phyloP scores from a whole-genome alignment of 1,139 yeast genomes.

The Pichia sp. region DNA sequence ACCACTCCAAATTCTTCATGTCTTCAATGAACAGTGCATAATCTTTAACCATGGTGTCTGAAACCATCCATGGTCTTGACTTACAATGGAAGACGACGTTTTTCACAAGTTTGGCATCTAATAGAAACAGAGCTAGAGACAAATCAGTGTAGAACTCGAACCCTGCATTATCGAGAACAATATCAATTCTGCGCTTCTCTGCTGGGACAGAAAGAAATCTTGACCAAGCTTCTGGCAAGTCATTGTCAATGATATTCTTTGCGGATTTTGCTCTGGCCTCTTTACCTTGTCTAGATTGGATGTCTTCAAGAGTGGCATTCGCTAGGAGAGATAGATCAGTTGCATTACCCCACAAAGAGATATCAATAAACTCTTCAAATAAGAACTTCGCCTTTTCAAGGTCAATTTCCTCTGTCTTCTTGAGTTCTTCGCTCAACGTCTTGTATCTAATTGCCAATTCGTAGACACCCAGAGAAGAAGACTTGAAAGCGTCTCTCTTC shows the following conservation, averaged over 20 bases:
- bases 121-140: slow-evolving; percentile 61
- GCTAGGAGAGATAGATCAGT: slow-evolving; percentile 88
- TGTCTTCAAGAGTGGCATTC: slow-evolving; percentile 78
- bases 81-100: slow-evolving; percentile 80
- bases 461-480: slow-evolving; percentile 70
- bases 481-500: slow-evolving; percentile 67
- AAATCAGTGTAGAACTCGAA: slow-evolving; percentile 91
- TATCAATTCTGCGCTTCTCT: slow-evolving; percentile 50
- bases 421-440: slow-evolving; percentile 36
- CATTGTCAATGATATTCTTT: slow-evolving; percentile 75
- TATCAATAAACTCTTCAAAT: slow-evolving; percentile 74
- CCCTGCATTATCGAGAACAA: slow-evolving; percentile 91
- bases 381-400: slow-evolving; percentile 36
- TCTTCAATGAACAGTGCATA: slow-evolving; percentile 54
- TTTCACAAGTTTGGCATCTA: slow-evolving; percentile 60
- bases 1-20: slow-evolving; percentile 45
- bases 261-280: slow-evolving; percentile 80
- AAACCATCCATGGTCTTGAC: slow-evolving; percentile 94
- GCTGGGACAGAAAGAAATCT: slow-evolving; percentile 28
- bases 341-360: slow-evolving; percentile 97
- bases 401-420: slow-evolving; percentile 6
- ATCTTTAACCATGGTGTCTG: slow-evolving; percentile 88
- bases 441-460: slow-evolving; percentile 73
- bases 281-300: slow-evolving; percentile 85
- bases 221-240: slow-evolving; percentile 63